These are phyloP conservation scores for Penicillium cataractarum DNA, from an alignment of 495 filamentous ascomycete genomes.

Conservation along the genomic window DNA sequence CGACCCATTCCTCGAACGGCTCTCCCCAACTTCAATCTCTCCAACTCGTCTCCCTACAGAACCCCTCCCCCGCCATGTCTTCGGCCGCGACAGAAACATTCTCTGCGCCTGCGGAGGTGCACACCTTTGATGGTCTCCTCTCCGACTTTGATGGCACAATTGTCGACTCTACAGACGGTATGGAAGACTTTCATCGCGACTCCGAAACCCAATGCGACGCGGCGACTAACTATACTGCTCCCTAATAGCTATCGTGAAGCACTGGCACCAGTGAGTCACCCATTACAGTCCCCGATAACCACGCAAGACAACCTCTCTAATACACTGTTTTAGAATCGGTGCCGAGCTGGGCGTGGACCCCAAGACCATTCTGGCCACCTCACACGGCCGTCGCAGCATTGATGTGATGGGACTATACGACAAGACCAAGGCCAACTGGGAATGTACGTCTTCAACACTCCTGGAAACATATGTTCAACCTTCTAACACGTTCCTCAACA, in stretches of 20 bases:
- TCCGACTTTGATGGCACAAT: constrained; percentile 87
- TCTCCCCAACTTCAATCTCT: not conserved
- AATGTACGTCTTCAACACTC: constrained; percentile 63
- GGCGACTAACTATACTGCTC: constrained; percentile 12
- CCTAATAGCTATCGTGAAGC: constrained; percentile 82
- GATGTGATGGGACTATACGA: constrained; percentile 77
- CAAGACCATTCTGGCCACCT: constrained; percentile 78
- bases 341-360: constrained; percentile 82
- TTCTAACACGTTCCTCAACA: constrained; percentile 39
- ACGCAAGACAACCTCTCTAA: not conserved
- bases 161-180: constrained; percentile 51
- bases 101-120: constrained; percentile 59
- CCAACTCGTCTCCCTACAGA: constrained; percentile 13
- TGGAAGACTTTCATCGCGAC: not conserved
- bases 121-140: constrained; percentile 75
- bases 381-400: constrained; percentile 85
- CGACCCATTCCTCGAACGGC: not conserved
- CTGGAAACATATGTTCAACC: not conserved
- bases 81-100: constrained; percentile 49
- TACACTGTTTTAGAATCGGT: constrained; percentile 61
- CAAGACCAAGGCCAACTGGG: constrained; percentile 83
- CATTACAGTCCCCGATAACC: not conserved
- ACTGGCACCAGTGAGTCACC: constrained; percentile 77
- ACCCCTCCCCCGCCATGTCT: constrained; percentile 40
- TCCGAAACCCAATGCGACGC: not conserved